phyloP scores from a whole-genome alignment of 2,329 filamentous ascomycete genomes.

The Paramyrothecium roridum region DNA sequence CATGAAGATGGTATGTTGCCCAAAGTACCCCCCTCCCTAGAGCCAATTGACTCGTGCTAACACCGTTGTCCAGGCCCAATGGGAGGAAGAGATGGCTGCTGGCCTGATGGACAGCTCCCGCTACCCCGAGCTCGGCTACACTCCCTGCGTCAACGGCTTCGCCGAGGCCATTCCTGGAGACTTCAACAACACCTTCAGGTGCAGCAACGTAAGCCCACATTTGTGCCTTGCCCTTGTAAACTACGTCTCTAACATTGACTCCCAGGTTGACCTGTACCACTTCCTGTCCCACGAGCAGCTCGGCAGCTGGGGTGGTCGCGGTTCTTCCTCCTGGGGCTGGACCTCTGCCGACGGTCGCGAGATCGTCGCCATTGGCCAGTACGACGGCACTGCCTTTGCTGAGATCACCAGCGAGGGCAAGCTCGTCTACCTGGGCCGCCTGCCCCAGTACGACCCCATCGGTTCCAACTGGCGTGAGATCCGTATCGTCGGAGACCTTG shows the following conservation, averaged over 20 bases:
- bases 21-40: neutral
- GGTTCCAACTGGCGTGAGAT: slow-evolving; percentile 37
- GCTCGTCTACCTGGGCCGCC: slow-evolving; percentile 2
- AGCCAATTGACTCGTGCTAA: neutral
- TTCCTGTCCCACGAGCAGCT: slow-evolving; percentile 53
- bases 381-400: slow-evolving; percentile 46
- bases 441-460: slow-evolving; percentile 41
- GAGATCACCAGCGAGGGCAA: slow-evolving; percentile 29
- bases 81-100: neutral
- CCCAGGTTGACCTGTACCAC: slow-evolving; percentile 41
- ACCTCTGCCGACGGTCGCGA: slow-evolving; percentile 42
- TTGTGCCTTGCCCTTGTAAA: no score
- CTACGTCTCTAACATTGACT: no score
- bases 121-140: slow-evolving; percentile 35
- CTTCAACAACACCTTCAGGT: slow-evolving; percentile 43
- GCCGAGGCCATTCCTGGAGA: slow-evolving; percentile 43
- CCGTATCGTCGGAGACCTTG: slow-evolving; percentile 32
- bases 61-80: neutral
- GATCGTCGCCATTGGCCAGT: slow-evolving; percentile 44
- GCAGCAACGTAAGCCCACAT: slow-evolving; percentile 37
- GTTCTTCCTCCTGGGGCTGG: slow-evolving; percentile 43
- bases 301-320: slow-evolving; percentile 25
- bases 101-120: slow-evolving; percentile 8
- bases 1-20: neutral
- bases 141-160: slow-evolving; percentile 37